A percentile compares a stretch with the other conserved stretches of the same genome.
Evolutionary conservation across 2,329 filamentous ascomycete genomes (phyloP).

Genomic region (Diplodia scrobiculata): DNA sequence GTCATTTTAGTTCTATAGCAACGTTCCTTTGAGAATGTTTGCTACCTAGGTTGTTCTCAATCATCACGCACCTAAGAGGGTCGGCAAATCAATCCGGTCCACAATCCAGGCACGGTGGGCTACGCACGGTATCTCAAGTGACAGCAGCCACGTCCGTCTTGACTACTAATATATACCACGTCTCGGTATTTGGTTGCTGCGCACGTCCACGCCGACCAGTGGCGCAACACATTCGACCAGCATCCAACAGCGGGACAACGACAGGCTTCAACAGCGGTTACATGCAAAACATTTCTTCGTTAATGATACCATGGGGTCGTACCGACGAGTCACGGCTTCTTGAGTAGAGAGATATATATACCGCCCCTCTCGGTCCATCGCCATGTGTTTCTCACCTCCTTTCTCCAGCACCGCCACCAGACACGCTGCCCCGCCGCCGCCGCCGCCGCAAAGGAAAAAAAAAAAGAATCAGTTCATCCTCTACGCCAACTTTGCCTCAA

Average conservation of each 20-base stretch:
- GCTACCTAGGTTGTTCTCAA: neutral
- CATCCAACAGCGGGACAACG: no score
- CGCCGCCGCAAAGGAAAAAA: no score
- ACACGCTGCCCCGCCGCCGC: no score
- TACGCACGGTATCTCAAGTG: neutral
- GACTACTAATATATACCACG: neutral
- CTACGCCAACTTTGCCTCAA: slow-evolving; percentile 17
- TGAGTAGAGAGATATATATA: neutral
- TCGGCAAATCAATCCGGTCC: neutral
- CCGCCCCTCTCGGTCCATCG: no score
- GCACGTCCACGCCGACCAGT: neutral
- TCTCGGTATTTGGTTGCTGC: neutral
- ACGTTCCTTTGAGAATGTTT: neutral
- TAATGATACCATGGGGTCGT: neutral
- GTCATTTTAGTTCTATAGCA: neutral
- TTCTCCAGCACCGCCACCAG: no score
- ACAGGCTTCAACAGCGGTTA: no score
- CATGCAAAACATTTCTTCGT: neutral
- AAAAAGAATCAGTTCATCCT: no score
- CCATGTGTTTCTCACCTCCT: no score
- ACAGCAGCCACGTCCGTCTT: neutral
- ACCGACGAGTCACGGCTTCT: no score
- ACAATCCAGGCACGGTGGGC: neutral
- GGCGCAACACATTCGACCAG: neutral
- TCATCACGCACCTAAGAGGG: neutral